Evolutionary conservation across 352 stramenopile species (phyloP).

Genomic region (Blastocystis sp.): DNA sequence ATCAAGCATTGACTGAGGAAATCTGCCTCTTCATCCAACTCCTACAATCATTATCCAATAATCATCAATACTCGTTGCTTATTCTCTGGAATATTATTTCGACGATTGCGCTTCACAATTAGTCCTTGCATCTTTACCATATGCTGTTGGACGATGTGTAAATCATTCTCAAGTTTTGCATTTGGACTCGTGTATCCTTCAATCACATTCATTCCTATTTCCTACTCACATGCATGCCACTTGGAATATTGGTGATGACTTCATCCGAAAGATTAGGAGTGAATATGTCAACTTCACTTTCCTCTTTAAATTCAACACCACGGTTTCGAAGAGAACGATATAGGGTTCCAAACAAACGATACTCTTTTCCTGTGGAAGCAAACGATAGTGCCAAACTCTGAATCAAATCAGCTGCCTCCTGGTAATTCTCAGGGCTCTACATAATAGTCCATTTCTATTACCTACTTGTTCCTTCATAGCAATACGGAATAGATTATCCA

Average conservation of each 20-base stretch:
- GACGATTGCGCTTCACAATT: conserved; percentile 52
- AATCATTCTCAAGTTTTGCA: conserved; percentile 59
- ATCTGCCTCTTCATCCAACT: conserved; percentile 59
- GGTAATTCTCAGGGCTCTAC: conserved; percentile 49
- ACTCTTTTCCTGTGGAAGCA: conserved; percentile 47
- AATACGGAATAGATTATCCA: conserved; percentile 61
- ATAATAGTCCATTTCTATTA: background rate
- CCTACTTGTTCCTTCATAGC: conserved; percentile 56
- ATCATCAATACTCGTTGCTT: conserved; percentile 27
- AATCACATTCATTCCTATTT: background rate
- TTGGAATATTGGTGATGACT: background rate
- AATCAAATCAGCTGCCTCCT: conserved; percentile 30
- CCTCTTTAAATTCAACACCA: conserved; percentile 22
- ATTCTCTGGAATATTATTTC: conserved; percentile 52
- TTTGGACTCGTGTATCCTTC: conserved; percentile 59
- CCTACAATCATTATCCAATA: background rate
- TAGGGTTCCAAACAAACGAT: conserved; percentile 32
- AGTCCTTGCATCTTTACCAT: conserved; percentile 61
- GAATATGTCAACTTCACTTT: conserved; percentile 75
- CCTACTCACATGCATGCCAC: conserved; percentile 28
- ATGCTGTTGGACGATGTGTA: conserved; percentile 59
- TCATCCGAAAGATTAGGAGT: conserved; percentile 74
- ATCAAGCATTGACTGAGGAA: conserved; percentile 57
- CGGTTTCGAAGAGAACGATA: conserved; percentile 50
- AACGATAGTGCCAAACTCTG: conserved; percentile 51